Percentiles rank a stretch among this genome's conserved stretches.
Evolutionary conservation across 2,329 filamentous ascomycete genomes (phyloP).

Genomic region (Diaporthe nobilis): DNA sequence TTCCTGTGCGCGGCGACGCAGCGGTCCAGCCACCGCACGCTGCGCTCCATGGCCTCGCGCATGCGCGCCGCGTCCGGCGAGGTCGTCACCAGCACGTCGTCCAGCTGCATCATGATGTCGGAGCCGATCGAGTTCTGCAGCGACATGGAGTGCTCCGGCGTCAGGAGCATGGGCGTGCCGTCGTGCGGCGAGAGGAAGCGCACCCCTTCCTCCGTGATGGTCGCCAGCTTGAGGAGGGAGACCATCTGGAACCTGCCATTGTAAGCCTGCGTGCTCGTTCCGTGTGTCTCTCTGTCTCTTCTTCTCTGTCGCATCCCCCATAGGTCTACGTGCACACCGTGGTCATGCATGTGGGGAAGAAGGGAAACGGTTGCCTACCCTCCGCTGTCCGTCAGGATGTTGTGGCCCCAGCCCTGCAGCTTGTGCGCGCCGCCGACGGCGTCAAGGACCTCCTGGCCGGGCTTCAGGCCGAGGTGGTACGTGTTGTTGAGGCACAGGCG

Average conservation of each 20-base stretch:
- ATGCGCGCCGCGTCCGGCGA: slow-evolving; percentile 91
- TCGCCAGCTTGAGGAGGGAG: slow-evolving; percentile 91
- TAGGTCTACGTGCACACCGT: neutral
- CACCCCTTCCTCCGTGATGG: slow-evolving; percentile 95
- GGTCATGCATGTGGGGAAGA: neutral
- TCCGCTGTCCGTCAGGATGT: slow-evolving; percentile 88
- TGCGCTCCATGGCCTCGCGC: slow-evolving; percentile 94
- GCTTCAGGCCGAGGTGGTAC: slow-evolving; percentile 95
- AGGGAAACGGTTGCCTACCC: slow-evolving; percentile 62
- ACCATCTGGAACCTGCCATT: slow-evolving; percentile 94
- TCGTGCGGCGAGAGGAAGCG: slow-evolving; percentile 97
- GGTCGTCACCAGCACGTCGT: slow-evolving; percentile 97
- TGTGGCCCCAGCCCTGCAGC: slow-evolving; percentile 94
- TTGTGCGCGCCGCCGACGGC: slow-evolving; percentile 93
- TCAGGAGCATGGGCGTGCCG: slow-evolving; percentile 94
- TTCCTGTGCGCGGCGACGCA: slow-evolving; percentile 93
- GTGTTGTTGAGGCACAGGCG: slow-evolving; percentile 97
- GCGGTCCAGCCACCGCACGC: slow-evolving; percentile 94
- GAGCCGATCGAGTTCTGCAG: slow-evolving; percentile 97
- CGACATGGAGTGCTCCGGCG: slow-evolving; percentile 95
- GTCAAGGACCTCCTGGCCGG: slow-evolving; percentile 90
- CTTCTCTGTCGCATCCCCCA: neutral
- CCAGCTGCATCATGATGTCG: slow-evolving; percentile 99
- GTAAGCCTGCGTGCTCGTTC: slow-evolving; percentile 11
- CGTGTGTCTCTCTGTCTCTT: neutral